Base-by-base conservation (phyloP, 2,329 filamentous ascomycete species). In the Fusarium solani-melongenae region DNA sequence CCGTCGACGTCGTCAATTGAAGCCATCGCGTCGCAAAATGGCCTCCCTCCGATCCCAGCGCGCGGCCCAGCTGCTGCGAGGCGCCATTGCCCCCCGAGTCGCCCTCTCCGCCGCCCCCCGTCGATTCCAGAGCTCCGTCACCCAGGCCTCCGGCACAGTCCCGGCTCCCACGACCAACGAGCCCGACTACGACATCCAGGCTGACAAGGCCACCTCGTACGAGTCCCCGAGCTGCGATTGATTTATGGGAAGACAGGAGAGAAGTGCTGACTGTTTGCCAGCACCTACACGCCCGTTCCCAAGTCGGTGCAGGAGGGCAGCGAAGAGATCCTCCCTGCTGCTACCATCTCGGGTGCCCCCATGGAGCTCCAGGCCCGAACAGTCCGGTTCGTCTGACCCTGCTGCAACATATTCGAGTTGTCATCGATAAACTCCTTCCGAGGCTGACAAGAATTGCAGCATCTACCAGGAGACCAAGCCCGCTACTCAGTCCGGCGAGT, bases 401-500 rank as follows among this genome's bases (percentile, higher is more conserved):
- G 36, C 31, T 31, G 39, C 31, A 31, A 55, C 49, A 41, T 20
- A 14, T 44, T 39, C 20, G 49, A 27, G n/a, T 33, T 51, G 22
- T 36, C 17, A 24, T 36, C 51, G 17, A 41, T 33, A 6, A 29
- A 12, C 10, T 6, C 46, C n/a, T 24, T 36, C 44, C 20, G 24
- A 20, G 36, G 63, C 63, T 75, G 31, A 78, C 65, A 61, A 36
- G 17, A 34, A 58, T 15, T 53, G 14, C 80, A 98, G 96, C 80
- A 99, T 99, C 84, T 98, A 93, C 88, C 91, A 93, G 79, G 94
- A 95, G 58, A 82, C 94, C 66, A 99, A 99, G 86, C 91, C 96
- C n/a, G 96, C 96, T 38, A 98, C 96, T 49, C 96, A 99, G 85
- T 98, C 96, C 36, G 96, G 96, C 73, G 90, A 91, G 78, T 98